Evolutionary conservation across 129 eudicot species (phyloP).

Genomic region (Tagetes erecta): DNA sequence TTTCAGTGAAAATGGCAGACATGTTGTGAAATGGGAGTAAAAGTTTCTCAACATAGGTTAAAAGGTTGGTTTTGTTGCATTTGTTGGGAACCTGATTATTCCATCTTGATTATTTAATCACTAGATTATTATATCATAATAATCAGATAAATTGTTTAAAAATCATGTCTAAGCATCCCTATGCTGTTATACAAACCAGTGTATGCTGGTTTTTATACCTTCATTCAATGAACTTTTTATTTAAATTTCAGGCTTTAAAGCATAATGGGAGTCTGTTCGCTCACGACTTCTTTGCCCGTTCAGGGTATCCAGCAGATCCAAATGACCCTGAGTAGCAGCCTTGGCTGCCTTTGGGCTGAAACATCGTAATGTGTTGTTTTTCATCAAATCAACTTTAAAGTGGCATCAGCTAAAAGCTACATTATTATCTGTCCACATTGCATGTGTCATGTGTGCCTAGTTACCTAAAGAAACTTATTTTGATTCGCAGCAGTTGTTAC

Average conservation of each 20-base stretch:
- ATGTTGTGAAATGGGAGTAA: background rate
- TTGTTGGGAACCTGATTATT: background rate
- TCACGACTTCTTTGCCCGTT: constrained; percentile 71
- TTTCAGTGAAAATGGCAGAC: background rate
- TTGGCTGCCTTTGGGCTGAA: constrained; percentile 77
- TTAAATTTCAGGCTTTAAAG: constrained; percentile 9
- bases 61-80: background rate
- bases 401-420: background rate
- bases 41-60: background rate
- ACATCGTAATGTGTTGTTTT: constrained; percentile 49
- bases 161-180: background rate
- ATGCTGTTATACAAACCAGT: background rate
- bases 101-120: background rate
- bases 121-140: background rate
- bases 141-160: background rate
- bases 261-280: constrained; percentile 17
- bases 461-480: constrained; percentile 12
- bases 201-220: background rate
- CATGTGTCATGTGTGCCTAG: background rate
- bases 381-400: constrained; percentile 2
- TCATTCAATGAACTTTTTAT: background rate
- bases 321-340: constrained; percentile 82
- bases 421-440: background rate
- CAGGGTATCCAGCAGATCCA: constrained; percentile 80
- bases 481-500: constrained; percentile 60